Percentiles rank a stretch among this genome's conserved stretches.
These are phyloP conservation scores for Lepidium aucheri DNA, from an alignment of 345 rosid species.

Conservation along the genomic window DNA sequence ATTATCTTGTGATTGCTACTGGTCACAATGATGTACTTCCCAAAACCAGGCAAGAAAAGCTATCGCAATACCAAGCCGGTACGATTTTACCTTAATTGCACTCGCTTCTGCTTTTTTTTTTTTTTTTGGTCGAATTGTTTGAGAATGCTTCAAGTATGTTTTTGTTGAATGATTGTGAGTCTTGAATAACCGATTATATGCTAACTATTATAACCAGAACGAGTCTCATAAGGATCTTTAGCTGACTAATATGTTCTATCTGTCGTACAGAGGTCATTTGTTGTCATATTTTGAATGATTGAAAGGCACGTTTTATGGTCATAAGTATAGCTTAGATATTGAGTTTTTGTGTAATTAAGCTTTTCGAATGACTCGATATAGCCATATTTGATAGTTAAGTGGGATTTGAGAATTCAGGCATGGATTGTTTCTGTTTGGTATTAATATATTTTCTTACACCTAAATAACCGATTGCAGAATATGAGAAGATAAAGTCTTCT, in stretches of 20 bases:
- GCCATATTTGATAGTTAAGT: conserved; percentile 17
- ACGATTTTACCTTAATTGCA: conserved; percentile 1
- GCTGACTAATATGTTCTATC: background rate
- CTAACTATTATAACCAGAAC: background rate
- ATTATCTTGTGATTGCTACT: conserved; percentile 79
- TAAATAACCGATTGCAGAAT: conserved; percentile 35
- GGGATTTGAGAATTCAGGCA: conserved; percentile 37
- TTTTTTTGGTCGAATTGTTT: too few species aligned
- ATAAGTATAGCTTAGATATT: background rate
- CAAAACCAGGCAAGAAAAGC: conserved; percentile 47
- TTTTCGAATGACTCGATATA: background rate
- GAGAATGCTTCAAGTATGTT: background rate
- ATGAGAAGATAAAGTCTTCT: conserved; percentile 67
- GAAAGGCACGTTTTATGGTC: conserved; percentile 13
- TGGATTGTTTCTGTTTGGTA: conserved; percentile 32
- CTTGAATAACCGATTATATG: background rate
- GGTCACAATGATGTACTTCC: conserved; percentile 65
- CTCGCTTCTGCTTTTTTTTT: too few species aligned
- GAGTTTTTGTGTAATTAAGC: background rate
- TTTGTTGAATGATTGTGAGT: background rate
- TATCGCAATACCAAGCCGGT: conserved; percentile 52
- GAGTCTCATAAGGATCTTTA: background rate
- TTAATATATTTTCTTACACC: background rate
- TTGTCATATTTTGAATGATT: background rate
- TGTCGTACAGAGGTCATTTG: background rate